Percentiles rank a stretch among this genome's conserved stretches.
phyloP scores from a whole-genome alignment of 352 stramenopile genomes.

The Pythium brachiatum region DNA sequence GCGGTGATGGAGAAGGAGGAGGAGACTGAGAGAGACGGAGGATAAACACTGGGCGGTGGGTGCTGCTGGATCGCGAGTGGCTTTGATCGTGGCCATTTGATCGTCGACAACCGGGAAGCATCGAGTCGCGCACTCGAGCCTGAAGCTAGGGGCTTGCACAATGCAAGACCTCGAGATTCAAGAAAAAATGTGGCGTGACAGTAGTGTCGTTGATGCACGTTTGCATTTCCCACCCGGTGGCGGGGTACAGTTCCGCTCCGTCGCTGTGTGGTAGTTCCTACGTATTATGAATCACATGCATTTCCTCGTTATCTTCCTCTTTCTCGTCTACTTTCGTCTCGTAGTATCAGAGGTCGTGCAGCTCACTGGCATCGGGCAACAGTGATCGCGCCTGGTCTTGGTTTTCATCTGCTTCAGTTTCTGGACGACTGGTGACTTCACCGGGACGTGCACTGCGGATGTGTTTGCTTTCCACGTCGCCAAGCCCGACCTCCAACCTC shows the following conservation, averaged over 20 bases:
- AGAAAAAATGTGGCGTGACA: conserved; percentile 27
- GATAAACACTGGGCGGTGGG: background rate
- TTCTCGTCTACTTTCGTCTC: background rate
- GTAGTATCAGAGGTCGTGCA: background rate
- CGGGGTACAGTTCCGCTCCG: no score
- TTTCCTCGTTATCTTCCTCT: background rate
- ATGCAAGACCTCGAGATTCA: conserved; percentile 14
- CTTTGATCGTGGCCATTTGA: conserved; percentile 5
- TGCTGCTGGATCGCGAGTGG: conserved; percentile 16
- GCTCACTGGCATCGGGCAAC: background rate
- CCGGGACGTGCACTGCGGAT: background rate
- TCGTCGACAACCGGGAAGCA: conserved; percentile 26
- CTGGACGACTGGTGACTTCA: background rate
- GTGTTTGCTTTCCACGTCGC: background rate
- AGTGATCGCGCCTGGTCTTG: background rate
- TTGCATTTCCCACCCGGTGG: conserved; percentile 1
- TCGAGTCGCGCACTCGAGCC: conserved; percentile 12
- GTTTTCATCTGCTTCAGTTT: conserved; percentile 22
- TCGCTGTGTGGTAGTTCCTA: no score
- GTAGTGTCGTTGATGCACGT: background rate
- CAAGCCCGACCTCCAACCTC: background rate
- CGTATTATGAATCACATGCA: conserved; percentile 3
- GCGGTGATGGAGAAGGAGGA: background rate
- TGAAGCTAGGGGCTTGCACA: conserved; percentile 34
- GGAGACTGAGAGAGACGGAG: background rate